Evolutionary conservation across 805 yeast species (phyloP).

Genomic region (Suhomyces prunicola): DNA sequence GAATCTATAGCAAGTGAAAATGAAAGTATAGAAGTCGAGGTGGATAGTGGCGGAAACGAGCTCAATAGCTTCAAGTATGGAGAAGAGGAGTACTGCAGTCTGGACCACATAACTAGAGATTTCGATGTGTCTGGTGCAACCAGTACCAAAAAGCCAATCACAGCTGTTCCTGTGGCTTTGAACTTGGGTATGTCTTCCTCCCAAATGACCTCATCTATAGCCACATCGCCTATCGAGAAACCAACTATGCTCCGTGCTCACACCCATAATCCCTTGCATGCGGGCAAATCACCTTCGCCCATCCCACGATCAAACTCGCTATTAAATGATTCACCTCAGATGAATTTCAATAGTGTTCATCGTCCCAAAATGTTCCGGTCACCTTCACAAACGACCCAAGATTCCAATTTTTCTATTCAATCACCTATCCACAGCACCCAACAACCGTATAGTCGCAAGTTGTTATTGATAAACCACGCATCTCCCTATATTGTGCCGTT

Average conservation of each 20-base stretch:
- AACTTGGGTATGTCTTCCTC: conserved; percentile 4
- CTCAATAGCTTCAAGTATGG: not conserved
- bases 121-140: not conserved
- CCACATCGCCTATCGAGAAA: conserved; percentile 17
- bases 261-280: conserved; percentile 16
- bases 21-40: conserved; percentile 10
- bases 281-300: conserved; percentile 20
- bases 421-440: conserved; percentile 13
- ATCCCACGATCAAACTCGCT: conserved; percentile 17
- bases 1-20: conserved; percentile 11
- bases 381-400: conserved; percentile 36
- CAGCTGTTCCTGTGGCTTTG: conserved; percentile 16
- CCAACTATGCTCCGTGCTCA: conserved; percentile 17
- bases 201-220: conserved; percentile 7
- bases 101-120: conserved; percentile 3
- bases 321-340: not conserved
- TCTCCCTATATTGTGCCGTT: conserved; percentile 42
- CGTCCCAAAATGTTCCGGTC: conserved; percentile 33
- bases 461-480: conserved; percentile 15
- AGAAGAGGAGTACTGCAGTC: conserved; percentile 1
- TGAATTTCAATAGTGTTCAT: not conserved
- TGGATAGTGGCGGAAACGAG: not conserved
- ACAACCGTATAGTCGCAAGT: conserved; percentile 3
- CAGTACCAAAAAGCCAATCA: conserved; percentile 1
- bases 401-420: conserved; percentile 20